Evolutionary conservation across 148 eudicot species (phyloP), one percentile per base, ranked within the genome.

Genomic region (Polygonum aviculare): DNA sequence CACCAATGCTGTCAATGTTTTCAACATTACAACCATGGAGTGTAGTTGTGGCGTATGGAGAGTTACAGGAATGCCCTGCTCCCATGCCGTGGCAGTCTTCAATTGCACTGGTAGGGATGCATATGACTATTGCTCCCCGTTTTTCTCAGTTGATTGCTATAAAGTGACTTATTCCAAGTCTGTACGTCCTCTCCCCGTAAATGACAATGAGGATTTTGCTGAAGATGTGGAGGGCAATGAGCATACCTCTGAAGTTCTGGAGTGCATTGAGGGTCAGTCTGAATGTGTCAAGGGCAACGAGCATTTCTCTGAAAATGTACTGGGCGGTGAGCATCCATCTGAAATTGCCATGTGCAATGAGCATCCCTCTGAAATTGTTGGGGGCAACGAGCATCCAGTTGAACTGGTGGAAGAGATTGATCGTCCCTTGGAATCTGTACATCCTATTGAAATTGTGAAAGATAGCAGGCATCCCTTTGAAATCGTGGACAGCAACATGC

Each of bases 91-190:
- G 50, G 75, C 75, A 41, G 75, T 72, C 38, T 41, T 72, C 54
- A 72, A 72, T 35, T 48, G 51, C 51, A 41, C 52, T 44, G 75
- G 12, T 45, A 44, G 75, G 54, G 19, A 72, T 41, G 50, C 21
- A n/a, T 72, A 72, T 72, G 75, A 72, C 52, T 72, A 72, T 72
- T 72, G 75, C 31, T 72, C 75, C 54, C 75, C 52, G 7, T 72
- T 41, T 51, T 72, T 72, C 50, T 83, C 77, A 35, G 76, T 77
- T 78, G 86, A 84, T 40, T 69, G 75, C 63, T 88, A 84, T 73
- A 82, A 59, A 18, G 44, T 77, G 48, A 83, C 87, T n/a, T 88
- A 88, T 74, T 77, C 84, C 47, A 84, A 83, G 76, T 80, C 89
- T 12, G 84, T 88, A 54, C 44, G 77, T 73, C 88, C 89, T 52